These are phyloP conservation scores for Botrytis hyacinthi DNA, from an alignment of 2,329 filamentous ascomycete species.

Conservation along the genomic window DNA sequence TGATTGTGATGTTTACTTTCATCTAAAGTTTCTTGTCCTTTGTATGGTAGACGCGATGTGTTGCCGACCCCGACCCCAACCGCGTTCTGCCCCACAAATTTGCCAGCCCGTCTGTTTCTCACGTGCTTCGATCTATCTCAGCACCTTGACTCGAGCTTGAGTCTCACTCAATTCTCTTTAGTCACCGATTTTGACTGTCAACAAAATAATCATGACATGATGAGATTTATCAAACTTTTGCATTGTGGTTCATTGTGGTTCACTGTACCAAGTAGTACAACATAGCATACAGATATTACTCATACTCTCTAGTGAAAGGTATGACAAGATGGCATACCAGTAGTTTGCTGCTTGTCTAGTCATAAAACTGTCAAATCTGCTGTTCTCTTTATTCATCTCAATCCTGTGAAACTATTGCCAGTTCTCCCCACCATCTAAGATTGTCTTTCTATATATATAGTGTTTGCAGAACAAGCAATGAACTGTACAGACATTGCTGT, in stretches of 20 bases:
- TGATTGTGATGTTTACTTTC: slow-evolving; percentile 7
- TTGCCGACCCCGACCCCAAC: slow-evolving; percentile 4
- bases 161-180: neutral
- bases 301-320: neutral
- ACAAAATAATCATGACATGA: neutral
- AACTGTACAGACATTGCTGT: neutral
- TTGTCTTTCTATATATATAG: slow-evolving; percentile 4
- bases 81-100: slow-evolving; percentile 3
- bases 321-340: neutral
- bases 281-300: neutral
- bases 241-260: too few species aligned
- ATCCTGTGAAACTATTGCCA: neutral
- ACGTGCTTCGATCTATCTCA: neutral
- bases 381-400: neutral
- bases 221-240: neutral
- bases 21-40: slow-evolving; percentile 5
- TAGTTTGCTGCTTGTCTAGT: slow-evolving; percentile 10
- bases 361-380: neutral
- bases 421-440: neutral
- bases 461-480: slow-evolving; percentile 6
- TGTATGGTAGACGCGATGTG: slow-evolving; percentile 12
- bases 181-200: too few species aligned
- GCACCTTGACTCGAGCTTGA: too few species aligned
- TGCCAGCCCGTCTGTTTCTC: neutral
- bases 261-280: neutral